Base-by-base conservation (phyloP, 192 early-diverging fungal genomes). In the Coemansia sp. region DNA sequence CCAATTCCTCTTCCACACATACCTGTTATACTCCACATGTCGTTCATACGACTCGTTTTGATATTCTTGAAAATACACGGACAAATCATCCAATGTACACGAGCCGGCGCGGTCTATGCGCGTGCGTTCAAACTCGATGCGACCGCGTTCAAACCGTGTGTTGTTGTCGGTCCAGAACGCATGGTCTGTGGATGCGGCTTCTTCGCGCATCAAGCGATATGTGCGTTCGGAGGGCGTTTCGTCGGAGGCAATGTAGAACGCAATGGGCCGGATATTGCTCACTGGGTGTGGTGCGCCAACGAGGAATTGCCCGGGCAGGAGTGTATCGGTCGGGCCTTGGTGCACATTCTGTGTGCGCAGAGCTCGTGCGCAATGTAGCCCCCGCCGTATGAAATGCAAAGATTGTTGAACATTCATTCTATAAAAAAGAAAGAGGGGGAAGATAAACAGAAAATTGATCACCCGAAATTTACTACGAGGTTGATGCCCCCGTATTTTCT, bases 121-220 rank as follows among this genome's bases (percentile, higher is more conserved):
- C 12, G 44, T 28, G 8, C 49, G 66, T 38, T 79, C 76, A 67
- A 79, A 79, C 23, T 60, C 67, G 15, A 25, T 23, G 26, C 67
- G 70, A 1, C 76, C 76, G 1, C 47, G 61, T 61, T 79, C 76
- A 23, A 79, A 79, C 7, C 61, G 64, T 49, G 18, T 48, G 58
- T 79, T 79, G 61, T 79, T 79, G 68, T 73, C 71, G 9, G 58
- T 38, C 76, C 76, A 79, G 31, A 79, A 79, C 42, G 47, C 58
- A 37, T 79, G 76, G 68, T 79, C 76, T 8, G 18, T 6, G 21
- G 21, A 21, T 21, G 62, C 47, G 1, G 66, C 76, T 1, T 62
- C 44, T 28, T 79, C 71, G 57, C 76, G 76, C 15, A 70, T 37
- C 49, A 67, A 54, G 10, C 76, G 70, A 58, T 79, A 79, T 12